These are phyloP conservation scores for Diversispora eburnea DNA, from an alignment of 192 early-diverging fungal species.

Conservation along the genomic window DNA sequence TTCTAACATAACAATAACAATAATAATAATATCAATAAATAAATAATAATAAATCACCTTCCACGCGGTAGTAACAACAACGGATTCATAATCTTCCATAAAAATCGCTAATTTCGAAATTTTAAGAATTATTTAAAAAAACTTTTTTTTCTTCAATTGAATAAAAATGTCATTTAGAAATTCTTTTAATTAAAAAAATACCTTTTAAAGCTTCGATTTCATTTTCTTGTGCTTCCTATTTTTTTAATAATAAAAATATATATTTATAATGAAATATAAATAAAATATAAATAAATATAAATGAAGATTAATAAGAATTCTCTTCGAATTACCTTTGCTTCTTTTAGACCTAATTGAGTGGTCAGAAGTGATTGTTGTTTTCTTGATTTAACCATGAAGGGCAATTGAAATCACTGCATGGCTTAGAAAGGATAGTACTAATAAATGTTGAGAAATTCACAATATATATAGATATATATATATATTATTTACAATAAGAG, in stretches of 20 bases:
- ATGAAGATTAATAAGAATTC: too few species aligned
- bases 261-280: not conserved
- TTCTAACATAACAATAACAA: not conserved
- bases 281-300: not conserved
- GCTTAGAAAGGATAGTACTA: not conserved
- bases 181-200: slow-evolving; percentile 33
- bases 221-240: slow-evolving; percentile 59
- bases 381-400: not conserved
- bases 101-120: slow-evolving; percentile 44
- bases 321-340: not conserved
- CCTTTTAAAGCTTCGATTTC: slow-evolving; percentile 69
- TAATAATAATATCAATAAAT: not conserved
- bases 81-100: slow-evolving; percentile 55
- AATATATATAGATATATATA: too few species aligned
- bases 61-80: slow-evolving; percentile 48
- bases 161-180: slow-evolving; percentile 12
- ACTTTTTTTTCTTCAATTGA: not conserved
- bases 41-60: slow-evolving; percentile 35
- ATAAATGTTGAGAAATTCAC: too few species aligned
- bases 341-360: not conserved
- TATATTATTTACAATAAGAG: too few species aligned
- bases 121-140: not conserved
- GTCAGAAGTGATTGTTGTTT: not conserved
- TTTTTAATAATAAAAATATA: not conserved
- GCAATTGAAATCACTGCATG: not conserved